Percentiles rank a stretch among this genome's conserved stretches.
phyloP scores from a whole-genome alignment of 495 filamentous ascomycete genomes.

The Penicillium longicatenatum region DNA sequence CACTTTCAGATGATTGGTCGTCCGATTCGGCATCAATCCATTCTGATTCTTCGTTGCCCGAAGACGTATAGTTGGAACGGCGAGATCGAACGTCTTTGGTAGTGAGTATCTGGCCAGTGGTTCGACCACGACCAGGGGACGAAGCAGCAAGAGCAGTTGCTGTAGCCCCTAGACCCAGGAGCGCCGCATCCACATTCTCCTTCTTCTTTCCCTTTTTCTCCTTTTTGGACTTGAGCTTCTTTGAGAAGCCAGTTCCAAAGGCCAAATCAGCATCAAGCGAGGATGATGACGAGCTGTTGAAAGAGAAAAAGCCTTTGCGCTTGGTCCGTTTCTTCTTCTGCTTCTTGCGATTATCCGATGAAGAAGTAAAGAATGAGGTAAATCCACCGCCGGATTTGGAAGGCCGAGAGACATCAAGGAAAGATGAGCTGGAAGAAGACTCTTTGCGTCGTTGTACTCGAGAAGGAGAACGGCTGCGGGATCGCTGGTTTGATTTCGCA shows the following conservation, averaged over 20 bases:
- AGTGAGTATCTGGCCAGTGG: conserved; percentile 44
- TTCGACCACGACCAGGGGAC: conserved; percentile 28
- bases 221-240: conserved; percentile 38
- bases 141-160: conserved; percentile 57
- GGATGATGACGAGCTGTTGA: conserved; percentile 61
- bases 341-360: conserved; percentile 48
- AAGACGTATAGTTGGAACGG: conserved; percentile 33
- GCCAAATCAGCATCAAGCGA: conserved; percentile 59
- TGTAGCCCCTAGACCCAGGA: conserved; percentile 58
- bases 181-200: conserved; percentile 54
- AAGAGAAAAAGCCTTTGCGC: conserved; percentile 58
- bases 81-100: conserved; percentile 39
- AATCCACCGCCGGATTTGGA: conserved; percentile 34
- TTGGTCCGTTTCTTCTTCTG: conserved; percentile 41
- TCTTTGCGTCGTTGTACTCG: conserved; percentile 34
- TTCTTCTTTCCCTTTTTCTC: conserved; percentile 45
- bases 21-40: conserved; percentile 63
- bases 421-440: conserved; percentile 40
- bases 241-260: conserved; percentile 43
- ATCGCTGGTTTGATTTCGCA: conserved; percentile 31
- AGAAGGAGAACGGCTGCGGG: conserved; percentile 34
- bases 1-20: conserved; percentile 48
- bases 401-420: conserved; percentile 34
- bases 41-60: conserved; percentile 52
- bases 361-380: conserved; percentile 51